A percentile compares a stretch with the other conserved stretches of the same genome.
These are phyloP conservation scores for Inga oerstediana DNA, from an alignment of 306 rosid species.

Conservation along the genomic window DNA sequence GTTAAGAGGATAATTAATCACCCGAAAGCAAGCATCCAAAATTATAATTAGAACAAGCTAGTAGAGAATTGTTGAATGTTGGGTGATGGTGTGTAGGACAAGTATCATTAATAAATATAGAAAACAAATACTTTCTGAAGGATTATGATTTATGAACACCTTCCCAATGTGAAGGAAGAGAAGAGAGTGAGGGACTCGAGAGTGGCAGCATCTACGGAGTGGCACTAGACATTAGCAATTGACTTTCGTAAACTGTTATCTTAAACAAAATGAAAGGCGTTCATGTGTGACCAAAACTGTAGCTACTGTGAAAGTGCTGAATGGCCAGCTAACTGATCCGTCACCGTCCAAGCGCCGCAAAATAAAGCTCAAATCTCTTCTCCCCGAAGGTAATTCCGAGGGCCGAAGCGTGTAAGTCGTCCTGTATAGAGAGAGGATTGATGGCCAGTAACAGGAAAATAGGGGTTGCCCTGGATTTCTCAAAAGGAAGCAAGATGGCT, in stretches of 20 bases:
- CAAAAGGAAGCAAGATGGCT: constrained; percentile 60
- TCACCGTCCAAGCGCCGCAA: not conserved
- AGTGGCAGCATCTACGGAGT: too few relatives aligned
- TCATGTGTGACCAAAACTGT: not conserved
- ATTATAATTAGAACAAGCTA: not conserved
- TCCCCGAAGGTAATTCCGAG: not conserved
- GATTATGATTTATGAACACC: too few relatives aligned
- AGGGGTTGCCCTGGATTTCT: constrained; percentile 60
- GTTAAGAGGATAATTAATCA: not conserved
- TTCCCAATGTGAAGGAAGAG: not conserved
- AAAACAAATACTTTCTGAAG: not conserved
- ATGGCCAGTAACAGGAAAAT: constrained; percentile 45
- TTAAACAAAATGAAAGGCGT: not conserved
- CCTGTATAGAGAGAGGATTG: not conserved
- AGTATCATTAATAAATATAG: not conserved
- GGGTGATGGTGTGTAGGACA: not conserved
- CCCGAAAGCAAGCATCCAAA: not conserved
- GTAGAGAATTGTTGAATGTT: not conserved
- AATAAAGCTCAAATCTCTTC: not conserved
- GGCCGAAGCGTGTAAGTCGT: not conserved
- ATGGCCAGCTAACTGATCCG: not conserved
- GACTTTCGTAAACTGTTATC: not conserved
- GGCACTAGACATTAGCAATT: not conserved
- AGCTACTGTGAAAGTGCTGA: too few relatives aligned
- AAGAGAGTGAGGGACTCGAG: not conserved